These are phyloP conservation scores for Carex kokanica DNA, from an alignment of 176 grass and related monocot species.

Conservation along the genomic window DNA sequence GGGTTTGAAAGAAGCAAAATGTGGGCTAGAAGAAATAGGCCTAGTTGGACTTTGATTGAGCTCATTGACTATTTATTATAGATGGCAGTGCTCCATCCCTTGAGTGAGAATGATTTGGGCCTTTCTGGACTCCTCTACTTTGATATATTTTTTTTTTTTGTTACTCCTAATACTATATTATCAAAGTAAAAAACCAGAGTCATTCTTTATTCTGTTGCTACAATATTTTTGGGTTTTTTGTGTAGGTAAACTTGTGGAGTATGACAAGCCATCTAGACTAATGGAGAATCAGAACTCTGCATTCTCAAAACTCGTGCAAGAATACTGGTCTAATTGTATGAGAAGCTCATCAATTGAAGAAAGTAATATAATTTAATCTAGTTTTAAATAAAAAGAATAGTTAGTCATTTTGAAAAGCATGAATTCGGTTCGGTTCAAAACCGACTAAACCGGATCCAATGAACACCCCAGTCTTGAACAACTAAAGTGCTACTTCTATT, in stretches of 20 bases:
- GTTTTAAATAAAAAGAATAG: slow-evolving; percentile 1
- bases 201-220: too few species aligned
- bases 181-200: neutral
- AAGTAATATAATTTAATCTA: neutral
- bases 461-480: too few species aligned
- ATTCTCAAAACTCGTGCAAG: slow-evolving; percentile 87
- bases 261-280: slow-evolving; percentile 72
- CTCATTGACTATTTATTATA: neutral
- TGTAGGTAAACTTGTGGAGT: slow-evolving; percentile 78
- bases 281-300: slow-evolving; percentile 68
- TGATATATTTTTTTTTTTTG: neutral
- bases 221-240: neutral
- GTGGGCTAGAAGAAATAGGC: neutral
- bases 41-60: neutral
- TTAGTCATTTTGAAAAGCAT: neutral
- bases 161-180: neutral
- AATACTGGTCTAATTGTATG: slow-evolving; percentile 91
- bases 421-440: neutral
- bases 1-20: neutral
- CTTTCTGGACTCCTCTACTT: neutral
- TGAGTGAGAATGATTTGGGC: neutral
- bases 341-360: slow-evolving; percentile 39
- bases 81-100: too few species aligned
- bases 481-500: neutral
- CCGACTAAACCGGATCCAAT: too few species aligned